These are phyloP conservation scores for Pouteria campechiana DNA, from an alignment of 179 eudicot species.

Conservation along the genomic window DNA sequence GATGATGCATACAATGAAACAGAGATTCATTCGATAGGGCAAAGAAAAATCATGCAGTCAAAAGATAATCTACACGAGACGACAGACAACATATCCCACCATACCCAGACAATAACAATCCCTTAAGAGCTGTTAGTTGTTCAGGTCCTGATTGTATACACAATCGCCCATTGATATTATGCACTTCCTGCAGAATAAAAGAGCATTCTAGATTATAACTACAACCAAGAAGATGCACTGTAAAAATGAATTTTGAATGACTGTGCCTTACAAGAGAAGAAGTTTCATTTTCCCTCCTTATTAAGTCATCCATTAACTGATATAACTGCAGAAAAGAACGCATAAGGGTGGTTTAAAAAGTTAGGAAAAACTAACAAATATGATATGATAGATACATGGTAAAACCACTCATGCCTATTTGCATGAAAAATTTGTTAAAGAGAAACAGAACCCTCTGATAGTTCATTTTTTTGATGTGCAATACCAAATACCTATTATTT, in stretches of 20 bases:
- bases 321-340: slow-evolving; percentile 39
- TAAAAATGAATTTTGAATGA: too few species aligned
- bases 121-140: slow-evolving; percentile 41
- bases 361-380: slow-evolving; percentile 1
- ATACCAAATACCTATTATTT: too few species aligned
- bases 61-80: too few species aligned
- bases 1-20: slow-evolving; percentile 1
- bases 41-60: too few species aligned
- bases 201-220: slow-evolving; percentile 3
- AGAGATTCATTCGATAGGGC: too few species aligned
- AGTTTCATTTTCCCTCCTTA: slow-evolving; percentile 38
- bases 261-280: slow-evolving; percentile 54
- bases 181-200: slow-evolving; percentile 52
- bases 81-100: too few species aligned
- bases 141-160: slow-evolving; percentile 59
- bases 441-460: too few species aligned
- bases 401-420: too few species aligned
- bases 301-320: slow-evolving; percentile 58
- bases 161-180: slow-evolving; percentile 77
- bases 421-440: too few species aligned
- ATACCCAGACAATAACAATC: slow-evolving; percentile 83
- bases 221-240: slow-evolving; percentile 1
- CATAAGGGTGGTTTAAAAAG: not conserved
- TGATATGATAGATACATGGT: not conserved
- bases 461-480: too few species aligned